Evolutionary conservation across 345 rosid genomes (phyloP).

Genomic region (Camelina sativa): DNA sequence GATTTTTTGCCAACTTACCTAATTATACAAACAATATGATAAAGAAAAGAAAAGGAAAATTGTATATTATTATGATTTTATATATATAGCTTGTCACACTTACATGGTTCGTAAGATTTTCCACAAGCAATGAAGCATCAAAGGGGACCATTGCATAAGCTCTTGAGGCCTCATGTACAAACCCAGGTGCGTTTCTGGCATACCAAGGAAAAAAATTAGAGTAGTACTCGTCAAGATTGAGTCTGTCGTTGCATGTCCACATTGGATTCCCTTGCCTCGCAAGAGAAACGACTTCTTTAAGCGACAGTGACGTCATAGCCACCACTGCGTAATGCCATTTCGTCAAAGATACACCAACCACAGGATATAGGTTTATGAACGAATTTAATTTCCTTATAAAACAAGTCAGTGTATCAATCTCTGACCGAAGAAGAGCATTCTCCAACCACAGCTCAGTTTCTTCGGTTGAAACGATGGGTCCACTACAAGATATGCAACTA

Average conservation of each 20-base stretch:
- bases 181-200: slow-evolving; percentile 45
- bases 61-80: not conserved
- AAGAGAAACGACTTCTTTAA: slow-evolving; percentile 12
- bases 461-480: not conserved
- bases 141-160: slow-evolving; percentile 44
- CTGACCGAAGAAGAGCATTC: slow-evolving; percentile 19
- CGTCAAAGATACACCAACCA: not conserved
- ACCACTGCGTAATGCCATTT: slow-evolving; percentile 37
- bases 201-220: slow-evolving; percentile 50
- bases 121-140: slow-evolving; percentile 11
- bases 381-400: not conserved
- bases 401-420: not conserved
- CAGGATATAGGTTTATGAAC: not conserved
- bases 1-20: slow-evolving; percentile 61
- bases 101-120: not conserved
- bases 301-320: slow-evolving; percentile 44
- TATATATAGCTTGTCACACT: not conserved
- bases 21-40: not conserved
- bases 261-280: not conserved
- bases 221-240: slow-evolving; percentile 58
- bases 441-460: not conserved
- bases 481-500: not conserved
- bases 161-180: slow-evolving; percentile 55
- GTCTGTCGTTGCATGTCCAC: slow-evolving; percentile 54
- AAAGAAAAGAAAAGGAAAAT: not conserved